phyloP scores from a whole-genome alignment of 768 basidiomycete genomes.

The Pleurotus eryngii region DNA sequence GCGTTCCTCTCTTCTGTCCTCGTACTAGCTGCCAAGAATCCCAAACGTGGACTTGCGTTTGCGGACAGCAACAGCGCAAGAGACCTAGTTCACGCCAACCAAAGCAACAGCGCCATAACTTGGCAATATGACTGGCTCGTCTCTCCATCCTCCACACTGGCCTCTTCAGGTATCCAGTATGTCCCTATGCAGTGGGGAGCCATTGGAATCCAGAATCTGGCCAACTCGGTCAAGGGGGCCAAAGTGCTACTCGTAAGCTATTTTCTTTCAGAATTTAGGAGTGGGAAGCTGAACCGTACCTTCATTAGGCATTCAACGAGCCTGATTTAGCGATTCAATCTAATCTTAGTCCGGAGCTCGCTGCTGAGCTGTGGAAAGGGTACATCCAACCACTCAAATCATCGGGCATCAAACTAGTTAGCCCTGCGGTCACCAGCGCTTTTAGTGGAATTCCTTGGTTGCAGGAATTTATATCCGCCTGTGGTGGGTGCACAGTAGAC shows the following conservation, averaged over 20 bases:
- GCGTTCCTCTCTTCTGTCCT: neutral
- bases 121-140: constrained; percentile 44
- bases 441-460: constrained; percentile 30
- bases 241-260: constrained; percentile 31
- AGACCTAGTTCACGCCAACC: constrained; percentile 25
- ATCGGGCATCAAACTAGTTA: constrained; percentile 28
- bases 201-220: constrained; percentile 25
- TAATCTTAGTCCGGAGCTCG: constrained; percentile 25
- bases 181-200: constrained; percentile 39
- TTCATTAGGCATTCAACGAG: constrained; percentile 31
- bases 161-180: constrained; percentile 26
- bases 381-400: constrained; percentile 32
- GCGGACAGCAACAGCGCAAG: constrained; percentile 20
- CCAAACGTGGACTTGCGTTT: constrained; percentile 34
- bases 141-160: constrained; percentile 26
- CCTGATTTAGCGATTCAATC: constrained; percentile 31
- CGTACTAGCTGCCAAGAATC: constrained; percentile 26
- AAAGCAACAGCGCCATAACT: constrained; percentile 25
- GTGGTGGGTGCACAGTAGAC: constrained; percentile 32
- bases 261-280: too few species aligned
- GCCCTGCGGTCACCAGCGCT: constrained; percentile 31
- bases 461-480: constrained; percentile 28
- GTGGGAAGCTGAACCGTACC: too few species aligned
- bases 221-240: constrained; percentile 29
- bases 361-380: constrained; percentile 32